phyloP scores from a whole-genome alignment of 2,329 filamentous ascomycete species.

The Talaromyces islandicus region DNA sequence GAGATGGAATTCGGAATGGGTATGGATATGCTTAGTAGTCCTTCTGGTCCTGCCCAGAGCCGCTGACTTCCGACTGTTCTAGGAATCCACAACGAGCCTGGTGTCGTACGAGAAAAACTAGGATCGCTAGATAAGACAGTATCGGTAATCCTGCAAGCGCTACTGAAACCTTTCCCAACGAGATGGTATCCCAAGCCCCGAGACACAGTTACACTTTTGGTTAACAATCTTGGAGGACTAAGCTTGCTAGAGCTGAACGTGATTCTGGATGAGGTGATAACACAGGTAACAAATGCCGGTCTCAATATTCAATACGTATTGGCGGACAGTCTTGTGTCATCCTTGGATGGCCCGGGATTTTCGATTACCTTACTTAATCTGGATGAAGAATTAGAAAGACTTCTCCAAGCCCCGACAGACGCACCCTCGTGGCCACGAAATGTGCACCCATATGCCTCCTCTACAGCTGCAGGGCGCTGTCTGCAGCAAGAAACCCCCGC shows the following conservation, averaged over 20 bases:
- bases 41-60: background rate
- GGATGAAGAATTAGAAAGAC: background rate
- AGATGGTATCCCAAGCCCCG: background rate
- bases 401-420: background rate
- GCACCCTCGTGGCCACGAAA: background rate
- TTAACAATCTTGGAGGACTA: background rate
- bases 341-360: conserved; percentile 3
- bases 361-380: conserved; percentile 1
- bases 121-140: background rate
- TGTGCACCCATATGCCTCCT: background rate
- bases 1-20: background rate
- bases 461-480: background rate
- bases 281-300: background rate
- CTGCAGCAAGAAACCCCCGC: background rate
- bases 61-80: background rate
- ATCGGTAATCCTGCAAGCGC: background rate
- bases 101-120: background rate
- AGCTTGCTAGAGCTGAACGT: background rate
- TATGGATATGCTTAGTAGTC: background rate
- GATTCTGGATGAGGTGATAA: background rate
- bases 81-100: background rate
- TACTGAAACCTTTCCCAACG: background rate
- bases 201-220: background rate
- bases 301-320: background rate
- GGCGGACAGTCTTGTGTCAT: background rate